These are phyloP conservation scores for Schoenoplectus tabernaemontani DNA, from an alignment of 202 grass and related monocot genomes.

Conservation along the genomic window DNA sequence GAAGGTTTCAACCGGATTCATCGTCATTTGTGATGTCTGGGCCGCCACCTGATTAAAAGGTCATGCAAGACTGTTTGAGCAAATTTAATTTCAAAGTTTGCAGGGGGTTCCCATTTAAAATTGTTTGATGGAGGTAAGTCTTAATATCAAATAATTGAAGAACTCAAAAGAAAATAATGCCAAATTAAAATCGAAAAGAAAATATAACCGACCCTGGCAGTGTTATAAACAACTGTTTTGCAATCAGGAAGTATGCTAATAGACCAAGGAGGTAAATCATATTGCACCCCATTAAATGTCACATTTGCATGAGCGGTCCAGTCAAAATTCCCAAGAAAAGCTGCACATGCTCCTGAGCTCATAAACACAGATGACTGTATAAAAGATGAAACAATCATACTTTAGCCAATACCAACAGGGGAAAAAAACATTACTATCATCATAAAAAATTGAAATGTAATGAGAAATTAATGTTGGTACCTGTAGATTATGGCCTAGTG, in stretches of 20 bases:
- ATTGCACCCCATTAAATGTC: slow-evolving; percentile 75
- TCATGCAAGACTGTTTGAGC: background rate
- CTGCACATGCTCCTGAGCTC: slow-evolving; percentile 50
- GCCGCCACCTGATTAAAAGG: slow-evolving; percentile 44
- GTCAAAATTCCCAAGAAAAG: slow-evolving; percentile 88
- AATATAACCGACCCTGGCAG: slow-evolving; percentile 59
- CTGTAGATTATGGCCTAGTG: slow-evolving; percentile 74
- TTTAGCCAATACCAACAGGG: slow-evolving; percentile 17
- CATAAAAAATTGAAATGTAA: background rate
- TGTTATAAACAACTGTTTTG: slow-evolving; percentile 88
- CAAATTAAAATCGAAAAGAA: background rate
- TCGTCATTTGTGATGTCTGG: slow-evolving; percentile 71
- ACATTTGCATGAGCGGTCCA: slow-evolving; percentile 46
- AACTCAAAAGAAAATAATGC: background rate
- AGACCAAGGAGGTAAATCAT: slow-evolving; percentile 89
- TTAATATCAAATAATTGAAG: slow-evolving; percentile 1
- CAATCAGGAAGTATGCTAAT: slow-evolving; percentile 93
- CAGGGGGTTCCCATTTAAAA: background rate
- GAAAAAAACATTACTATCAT: slow-evolving; percentile 13
- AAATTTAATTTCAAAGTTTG: background rate
- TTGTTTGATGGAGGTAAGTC: background rate
- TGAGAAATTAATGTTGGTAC: slow-evolving; percentile 20
- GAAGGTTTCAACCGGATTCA: slow-evolving; percentile 74
- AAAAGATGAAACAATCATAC: slow-evolving; percentile 21
- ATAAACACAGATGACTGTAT: slow-evolving; percentile 71